Evolutionary conservation across 2,329 filamentous ascomycete genomes (phyloP).

Genomic region (Ophiostoma sp.): DNA sequence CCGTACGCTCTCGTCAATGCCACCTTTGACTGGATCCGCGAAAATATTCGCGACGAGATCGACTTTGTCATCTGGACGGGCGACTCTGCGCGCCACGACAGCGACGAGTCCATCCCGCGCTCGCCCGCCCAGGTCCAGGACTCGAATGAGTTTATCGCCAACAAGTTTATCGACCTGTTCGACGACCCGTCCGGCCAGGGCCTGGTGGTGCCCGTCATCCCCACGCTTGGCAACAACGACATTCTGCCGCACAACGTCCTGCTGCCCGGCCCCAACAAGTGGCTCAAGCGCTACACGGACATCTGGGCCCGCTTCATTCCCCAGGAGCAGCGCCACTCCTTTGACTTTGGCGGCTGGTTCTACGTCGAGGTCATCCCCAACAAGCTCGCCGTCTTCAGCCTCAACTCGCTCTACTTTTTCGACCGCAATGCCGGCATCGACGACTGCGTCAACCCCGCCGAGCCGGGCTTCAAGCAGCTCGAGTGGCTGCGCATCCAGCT

Average conservation of each 20-base stretch:
- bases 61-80: slow-evolving; percentile 94
- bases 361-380: slow-evolving; percentile 85
- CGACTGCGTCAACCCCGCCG: slow-evolving; percentile 69
- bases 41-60: slow-evolving; percentile 69
- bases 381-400: slow-evolving; percentile 79
- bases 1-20: slow-evolving; percentile 75
- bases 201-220: slow-evolving; percentile 72
- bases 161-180: slow-evolving; percentile 73
- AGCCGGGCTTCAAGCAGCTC: slow-evolving; percentile 91
- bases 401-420: slow-evolving; percentile 97
- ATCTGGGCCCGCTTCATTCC: slow-evolving; percentile 88
- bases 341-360: slow-evolving; percentile 92
- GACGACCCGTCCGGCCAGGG: slow-evolving; percentile 50
- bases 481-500: slow-evolving; percentile 93
- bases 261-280: slow-evolving; percentile 74
- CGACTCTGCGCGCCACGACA: slow-evolving; percentile 84
- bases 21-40: slow-evolving; percentile 82
- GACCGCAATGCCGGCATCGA: slow-evolving; percentile 89
- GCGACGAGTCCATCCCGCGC: slow-evolving; percentile 74
- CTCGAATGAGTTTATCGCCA: slow-evolving; percentile 69
- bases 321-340: slow-evolving; percentile 84
- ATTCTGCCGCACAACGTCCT: slow-evolving; percentile 97
- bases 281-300: slow-evolving; percentile 69
- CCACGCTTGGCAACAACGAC: slow-evolving; percentile 94
- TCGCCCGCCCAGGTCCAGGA: slow-evolving; percentile 68